phyloP scores from a whole-genome alignment of 805 yeast species.

The Pichia rugopelliculosa region DNA sequence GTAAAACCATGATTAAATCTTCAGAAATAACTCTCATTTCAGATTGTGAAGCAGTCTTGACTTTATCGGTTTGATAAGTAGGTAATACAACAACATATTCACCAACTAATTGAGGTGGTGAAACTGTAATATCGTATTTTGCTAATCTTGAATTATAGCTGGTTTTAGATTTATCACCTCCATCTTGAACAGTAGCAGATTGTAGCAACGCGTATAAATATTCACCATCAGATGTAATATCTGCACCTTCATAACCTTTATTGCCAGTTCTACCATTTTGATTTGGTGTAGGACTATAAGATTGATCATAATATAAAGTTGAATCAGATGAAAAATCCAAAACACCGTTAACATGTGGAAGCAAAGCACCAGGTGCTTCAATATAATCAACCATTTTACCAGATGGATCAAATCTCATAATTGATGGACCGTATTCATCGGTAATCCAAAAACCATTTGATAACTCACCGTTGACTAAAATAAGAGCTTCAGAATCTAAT shows the following conservation, averaged over 20 bases:
- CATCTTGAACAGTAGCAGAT: slow-evolving; percentile 28
- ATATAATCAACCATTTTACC: slow-evolving; percentile 24
- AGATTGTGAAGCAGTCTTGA: slow-evolving; percentile 27
- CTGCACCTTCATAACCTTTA: slow-evolving; percentile 28
- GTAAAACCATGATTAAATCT: slow-evolving; percentile 23
- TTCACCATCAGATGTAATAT: slow-evolving; percentile 27
- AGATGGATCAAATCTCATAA: slow-evolving; percentile 21
- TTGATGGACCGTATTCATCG: slow-evolving; percentile 30
- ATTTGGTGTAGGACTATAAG: slow-evolving; percentile 21
- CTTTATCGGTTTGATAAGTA: slow-evolving; percentile 18
- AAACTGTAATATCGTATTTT: slow-evolving; percentile 21
- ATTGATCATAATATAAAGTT: slow-evolving; percentile 22
- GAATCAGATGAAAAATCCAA: slow-evolving; percentile 23
- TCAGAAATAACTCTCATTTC: slow-evolving; percentile 25
- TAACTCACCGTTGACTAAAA: slow-evolving; percentile 24
- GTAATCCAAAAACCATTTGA: slow-evolving; percentile 28
- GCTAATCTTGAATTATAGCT: slow-evolving; percentile 20
- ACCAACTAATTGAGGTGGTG: slow-evolving; percentile 18
- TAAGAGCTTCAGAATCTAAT: slow-evolving; percentile 26
- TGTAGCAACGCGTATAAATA: slow-evolving; percentile 23
- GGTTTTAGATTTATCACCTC: slow-evolving; percentile 22
- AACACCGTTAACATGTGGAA: slow-evolving; percentile 22
- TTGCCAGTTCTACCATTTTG: slow-evolving; percentile 24
- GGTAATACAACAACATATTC: slow-evolving; percentile 27
- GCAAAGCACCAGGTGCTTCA: slow-evolving; percentile 24